Conservation (phyloP, 1,284 basidiomycete species). For the Ceratobasidium sp. region DNA sequence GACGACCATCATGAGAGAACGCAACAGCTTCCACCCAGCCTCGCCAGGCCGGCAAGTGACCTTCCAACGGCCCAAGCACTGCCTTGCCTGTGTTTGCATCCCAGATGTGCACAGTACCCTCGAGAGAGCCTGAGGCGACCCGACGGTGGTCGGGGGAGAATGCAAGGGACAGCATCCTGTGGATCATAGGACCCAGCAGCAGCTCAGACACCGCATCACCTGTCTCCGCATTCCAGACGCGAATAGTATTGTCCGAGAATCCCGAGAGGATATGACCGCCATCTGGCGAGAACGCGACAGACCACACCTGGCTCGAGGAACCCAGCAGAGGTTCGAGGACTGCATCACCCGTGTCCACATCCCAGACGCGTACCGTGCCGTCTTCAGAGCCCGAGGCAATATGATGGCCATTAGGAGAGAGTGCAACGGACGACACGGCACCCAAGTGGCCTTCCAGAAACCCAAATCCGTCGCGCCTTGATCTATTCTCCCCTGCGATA, state of each 20-base stretch:
- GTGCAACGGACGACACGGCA: slow-evolving; percentile 8
- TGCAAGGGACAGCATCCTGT: neutral
- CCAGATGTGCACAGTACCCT: slow-evolving; percentile 37
- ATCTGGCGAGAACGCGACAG: slow-evolving; percentile 43
- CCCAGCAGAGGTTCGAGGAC: slow-evolving; percentile 7
- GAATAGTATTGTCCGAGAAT: slow-evolving; percentile 16
- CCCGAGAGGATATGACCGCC: slow-evolving; percentile 21
- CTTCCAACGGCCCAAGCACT: neutral
- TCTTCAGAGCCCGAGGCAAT: slow-evolving; percentile 44
- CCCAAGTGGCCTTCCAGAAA: neutral
- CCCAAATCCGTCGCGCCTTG: neutral
- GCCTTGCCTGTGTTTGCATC: neutral
- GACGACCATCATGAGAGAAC: slow-evolving; percentile 5
- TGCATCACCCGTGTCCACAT: slow-evolving; percentile 13
- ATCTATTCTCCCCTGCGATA: too few species aligned
- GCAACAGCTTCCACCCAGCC: neutral
- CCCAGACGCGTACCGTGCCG: slow-evolving; percentile 42
- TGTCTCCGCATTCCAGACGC: slow-evolving; percentile 32
- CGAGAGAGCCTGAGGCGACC: slow-evolving; percentile 31
- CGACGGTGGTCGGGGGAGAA: slow-evolving; percentile 39
- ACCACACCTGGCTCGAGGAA: slow-evolving; percentile 1
- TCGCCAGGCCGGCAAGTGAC: neutral
- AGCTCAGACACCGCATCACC: neutral
- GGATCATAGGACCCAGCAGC: slow-evolving; percentile 29
- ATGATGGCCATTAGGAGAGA: neutral